Evolutionary conservation across 495 filamentous ascomycete species (phyloP).

Genomic region (Penicillium canescens): DNA sequence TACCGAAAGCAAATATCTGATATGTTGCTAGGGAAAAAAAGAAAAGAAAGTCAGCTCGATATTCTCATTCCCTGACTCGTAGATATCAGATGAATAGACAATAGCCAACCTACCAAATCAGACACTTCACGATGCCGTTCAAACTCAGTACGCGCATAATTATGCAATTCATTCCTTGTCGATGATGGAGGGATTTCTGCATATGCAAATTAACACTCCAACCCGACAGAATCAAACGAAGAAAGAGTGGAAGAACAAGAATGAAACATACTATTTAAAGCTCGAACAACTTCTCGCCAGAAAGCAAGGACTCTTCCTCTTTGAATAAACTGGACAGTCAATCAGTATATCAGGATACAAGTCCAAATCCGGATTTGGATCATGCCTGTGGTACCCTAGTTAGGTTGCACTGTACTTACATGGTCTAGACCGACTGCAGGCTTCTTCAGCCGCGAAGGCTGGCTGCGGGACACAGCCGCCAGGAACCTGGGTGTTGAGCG

Average conservation of each 20-base stretch:
- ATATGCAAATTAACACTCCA: not conserved
- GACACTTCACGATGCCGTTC: slow-evolving; percentile 68
- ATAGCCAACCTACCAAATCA: slow-evolving; percentile 57
- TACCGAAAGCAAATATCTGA: slow-evolving; percentile 61
- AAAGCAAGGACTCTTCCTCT: slow-evolving; percentile 38
- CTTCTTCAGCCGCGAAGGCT: slow-evolving; percentile 38
- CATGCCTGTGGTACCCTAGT: not conserved
- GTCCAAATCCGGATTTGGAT: not conserved
- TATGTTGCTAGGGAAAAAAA: slow-evolving; percentile 40
- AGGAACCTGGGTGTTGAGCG: slow-evolving; percentile 27
- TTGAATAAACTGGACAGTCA: slow-evolving; percentile 38
- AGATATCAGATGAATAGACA: not conserved
- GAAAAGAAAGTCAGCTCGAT: slow-evolving; percentile 14
- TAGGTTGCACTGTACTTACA: slow-evolving; percentile 23
- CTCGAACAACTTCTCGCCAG: slow-evolving; percentile 41
- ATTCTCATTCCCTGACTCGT: not conserved
- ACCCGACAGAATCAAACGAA: not conserved
- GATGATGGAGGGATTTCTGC: slow-evolving; percentile 43
- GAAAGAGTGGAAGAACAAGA: not conserved
- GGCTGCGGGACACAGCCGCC: slow-evolving; percentile 30
- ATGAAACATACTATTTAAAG: slow-evolving; percentile 35
- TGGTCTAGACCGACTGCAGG: slow-evolving; percentile 42
- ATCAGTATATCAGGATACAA: slow-evolving; percentile 19
- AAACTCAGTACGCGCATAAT: slow-evolving; percentile 76
- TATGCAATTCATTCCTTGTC: slow-evolving; percentile 63